Evolutionary conservation across 1,284 basidiomycete genomes (phyloP).

Genomic region (Omphalotus olearius): DNA sequence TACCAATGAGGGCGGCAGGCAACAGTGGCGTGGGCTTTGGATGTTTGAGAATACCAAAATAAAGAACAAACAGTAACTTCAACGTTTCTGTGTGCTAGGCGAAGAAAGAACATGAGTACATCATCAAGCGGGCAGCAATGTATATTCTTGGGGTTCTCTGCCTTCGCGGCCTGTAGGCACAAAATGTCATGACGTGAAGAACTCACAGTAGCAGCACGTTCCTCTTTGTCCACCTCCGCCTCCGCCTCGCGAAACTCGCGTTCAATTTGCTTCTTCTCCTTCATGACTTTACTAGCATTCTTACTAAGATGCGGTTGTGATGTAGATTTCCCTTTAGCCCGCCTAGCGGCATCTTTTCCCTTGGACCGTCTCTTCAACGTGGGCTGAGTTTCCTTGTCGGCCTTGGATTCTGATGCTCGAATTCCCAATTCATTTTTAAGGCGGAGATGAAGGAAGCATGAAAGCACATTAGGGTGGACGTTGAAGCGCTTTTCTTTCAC

Average conservation of each 20-base stretch:
- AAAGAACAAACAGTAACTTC: constrained; percentile 96
- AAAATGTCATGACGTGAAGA: not conserved
- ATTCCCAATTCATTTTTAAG: constrained; percentile 85
- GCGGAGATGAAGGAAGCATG: constrained; percentile 82
- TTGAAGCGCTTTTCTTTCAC: constrained; percentile 91
- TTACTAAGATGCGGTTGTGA: constrained; percentile 81
- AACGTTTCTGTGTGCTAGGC: constrained; percentile 93
- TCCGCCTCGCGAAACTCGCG: constrained; percentile 92
- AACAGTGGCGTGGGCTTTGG: constrained; percentile 80
- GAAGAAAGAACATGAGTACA: constrained; percentile 5
- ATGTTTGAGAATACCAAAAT: constrained; percentile 94
- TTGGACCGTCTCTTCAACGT: constrained; percentile 35
- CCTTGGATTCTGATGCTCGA: constrained; percentile 66
- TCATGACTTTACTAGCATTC: constrained; percentile 76
- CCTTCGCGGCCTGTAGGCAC: too few species aligned
- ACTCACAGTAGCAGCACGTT: constrained; percentile 77
- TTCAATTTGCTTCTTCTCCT: constrained; percentile 82
- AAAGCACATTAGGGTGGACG: constrained; percentile 86
- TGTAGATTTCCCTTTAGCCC: constrained; percentile 56
- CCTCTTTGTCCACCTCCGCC: constrained; percentile 91
- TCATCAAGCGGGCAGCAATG: not conserved
- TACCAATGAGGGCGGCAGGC: constrained; percentile 86
- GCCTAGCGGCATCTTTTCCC: constrained; percentile 43
- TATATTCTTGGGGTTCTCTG: too few species aligned
- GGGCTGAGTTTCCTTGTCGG: constrained; percentile 42